phyloP scores from a whole-genome alignment of 192 early-diverging fungal species.

The Coemansia sp. region DNA sequence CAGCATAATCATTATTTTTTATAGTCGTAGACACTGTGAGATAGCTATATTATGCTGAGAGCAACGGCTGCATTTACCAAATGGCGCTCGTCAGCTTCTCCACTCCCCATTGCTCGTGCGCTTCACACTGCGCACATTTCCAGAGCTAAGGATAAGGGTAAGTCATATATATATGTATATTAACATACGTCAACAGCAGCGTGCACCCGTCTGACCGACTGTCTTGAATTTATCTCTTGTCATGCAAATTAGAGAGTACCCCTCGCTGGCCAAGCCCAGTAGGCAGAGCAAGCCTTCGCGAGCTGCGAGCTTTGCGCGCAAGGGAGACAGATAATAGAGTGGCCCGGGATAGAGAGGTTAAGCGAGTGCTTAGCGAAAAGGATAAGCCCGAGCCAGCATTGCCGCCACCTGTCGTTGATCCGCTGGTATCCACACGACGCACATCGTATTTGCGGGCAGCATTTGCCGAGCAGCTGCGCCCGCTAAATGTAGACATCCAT shows the following conservation, averaged over 20 bases:
- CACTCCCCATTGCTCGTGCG: neutral
- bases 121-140: neutral
- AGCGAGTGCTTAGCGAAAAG: conserved; percentile 22
- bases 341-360: conserved; percentile 19
- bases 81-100: conserved; percentile 5
- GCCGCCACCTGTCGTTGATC: neutral
- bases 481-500: conserved; percentile 12
- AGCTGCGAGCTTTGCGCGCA: conserved; percentile 10
- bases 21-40: neutral
- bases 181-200: too few relatives aligned
- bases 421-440: neutral
- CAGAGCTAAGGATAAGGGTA: conserved; percentile 5
- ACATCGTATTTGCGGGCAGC: conserved; percentile 12
- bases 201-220: too few relatives aligned
- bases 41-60: conserved; percentile 6
- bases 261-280: conserved; percentile 10
- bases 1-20: neutral
- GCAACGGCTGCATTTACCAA: conserved; percentile 2
- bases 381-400: neutral
- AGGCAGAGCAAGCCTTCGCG: conserved; percentile 13
- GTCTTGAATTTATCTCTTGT: too few relatives aligned
- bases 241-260: neutral
- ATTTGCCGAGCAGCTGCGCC: conserved; percentile 41
- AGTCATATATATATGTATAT: neutral
- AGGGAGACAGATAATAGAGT: conserved; percentile 23